Conservation (phyloP, 2,329 filamentous ascomycete genomes). For the Chaetomium sp. region DNA sequence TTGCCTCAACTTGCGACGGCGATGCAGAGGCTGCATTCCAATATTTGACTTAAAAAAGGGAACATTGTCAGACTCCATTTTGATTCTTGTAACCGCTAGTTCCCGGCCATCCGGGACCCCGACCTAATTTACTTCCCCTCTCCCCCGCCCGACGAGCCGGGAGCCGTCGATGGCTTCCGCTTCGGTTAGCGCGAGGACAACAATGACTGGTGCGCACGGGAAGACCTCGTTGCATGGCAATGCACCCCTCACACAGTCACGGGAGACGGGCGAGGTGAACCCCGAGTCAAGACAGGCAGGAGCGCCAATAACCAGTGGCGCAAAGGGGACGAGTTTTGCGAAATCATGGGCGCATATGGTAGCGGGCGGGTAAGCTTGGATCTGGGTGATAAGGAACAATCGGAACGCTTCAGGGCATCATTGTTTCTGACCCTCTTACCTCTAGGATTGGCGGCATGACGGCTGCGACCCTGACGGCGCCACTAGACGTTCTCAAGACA, state of each 20-base stretch:
- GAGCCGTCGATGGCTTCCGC: slow-evolving; percentile 18
- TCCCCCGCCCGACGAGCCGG: neutral
- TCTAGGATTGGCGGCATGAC: slow-evolving; percentile 80
- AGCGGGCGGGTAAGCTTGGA: slow-evolving; percentile 66
- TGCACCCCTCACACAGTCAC: slow-evolving; percentile 46
- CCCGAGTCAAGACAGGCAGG: slow-evolving; percentile 29
- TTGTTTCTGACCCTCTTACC: slow-evolving; percentile 4
- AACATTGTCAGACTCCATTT: no score
- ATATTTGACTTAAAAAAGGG: no score
- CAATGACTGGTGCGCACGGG: slow-evolving; percentile 11
- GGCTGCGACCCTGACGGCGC: slow-evolving; percentile 84
- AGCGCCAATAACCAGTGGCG: slow-evolving; percentile 21
- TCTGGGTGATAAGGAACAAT: neutral
- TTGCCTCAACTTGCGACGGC: neutral
- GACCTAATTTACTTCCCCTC: no score
- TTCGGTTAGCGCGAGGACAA: slow-evolving; percentile 14
- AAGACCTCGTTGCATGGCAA: slow-evolving; percentile 9
- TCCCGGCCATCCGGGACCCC: no score
- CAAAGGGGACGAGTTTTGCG: slow-evolving; percentile 46
- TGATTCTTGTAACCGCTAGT: no score
- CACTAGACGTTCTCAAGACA: slow-evolving; percentile 90
- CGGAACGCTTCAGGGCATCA: neutral
- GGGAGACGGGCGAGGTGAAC: slow-evolving; percentile 53
- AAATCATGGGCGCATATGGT: slow-evolving; percentile 91
- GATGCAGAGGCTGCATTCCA: no score